These are phyloP conservation scores for Entomophthora muscae DNA, from an alignment of 371 early-diverging fungal species.

Conservation along the genomic window DNA sequence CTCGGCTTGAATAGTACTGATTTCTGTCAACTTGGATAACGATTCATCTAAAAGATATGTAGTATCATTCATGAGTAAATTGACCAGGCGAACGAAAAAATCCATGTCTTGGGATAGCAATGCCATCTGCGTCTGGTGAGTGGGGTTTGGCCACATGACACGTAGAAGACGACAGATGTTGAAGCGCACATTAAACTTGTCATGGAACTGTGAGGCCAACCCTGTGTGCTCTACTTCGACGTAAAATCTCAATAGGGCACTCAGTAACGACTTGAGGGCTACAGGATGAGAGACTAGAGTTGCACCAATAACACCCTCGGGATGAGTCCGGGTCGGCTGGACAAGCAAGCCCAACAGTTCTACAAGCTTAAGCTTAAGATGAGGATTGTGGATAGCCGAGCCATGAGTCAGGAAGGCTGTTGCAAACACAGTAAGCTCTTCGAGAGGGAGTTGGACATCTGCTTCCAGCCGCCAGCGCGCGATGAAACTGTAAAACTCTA, in stretches of 20 bases:
- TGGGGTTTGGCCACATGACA: constrained; percentile 57
- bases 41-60: constrained; percentile 89
- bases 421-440: constrained; percentile 57
- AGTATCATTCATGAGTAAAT: constrained; percentile 89
- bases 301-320: constrained; percentile 33
- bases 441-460: constrained; percentile 37
- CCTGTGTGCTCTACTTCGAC: constrained; percentile 92
- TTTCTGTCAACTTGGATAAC: constrained; percentile 67
- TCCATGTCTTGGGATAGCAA: constrained; percentile 40
- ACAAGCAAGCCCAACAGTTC: constrained; percentile 73
- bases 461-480: constrained; percentile 38
- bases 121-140: constrained; percentile 32
- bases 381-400: constrained; percentile 76
- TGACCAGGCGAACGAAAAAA: constrained; percentile 76
- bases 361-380: constrained; percentile 80
- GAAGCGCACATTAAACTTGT: constrained; percentile 94
- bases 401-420: constrained; percentile 62
- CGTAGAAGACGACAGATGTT: constrained; percentile 88
- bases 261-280: constrained; percentile 50
- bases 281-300: constrained; percentile 58
- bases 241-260: constrained; percentile 72
- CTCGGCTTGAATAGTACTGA: constrained; percentile 61
- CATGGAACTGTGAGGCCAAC: constrained; percentile 81
- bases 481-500: constrained; percentile 46
- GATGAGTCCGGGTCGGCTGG: constrained; percentile 17